These are phyloP conservation scores for Malania oleifera DNA, from an alignment of 164 flowering plant species.

Conservation along the genomic window DNA sequence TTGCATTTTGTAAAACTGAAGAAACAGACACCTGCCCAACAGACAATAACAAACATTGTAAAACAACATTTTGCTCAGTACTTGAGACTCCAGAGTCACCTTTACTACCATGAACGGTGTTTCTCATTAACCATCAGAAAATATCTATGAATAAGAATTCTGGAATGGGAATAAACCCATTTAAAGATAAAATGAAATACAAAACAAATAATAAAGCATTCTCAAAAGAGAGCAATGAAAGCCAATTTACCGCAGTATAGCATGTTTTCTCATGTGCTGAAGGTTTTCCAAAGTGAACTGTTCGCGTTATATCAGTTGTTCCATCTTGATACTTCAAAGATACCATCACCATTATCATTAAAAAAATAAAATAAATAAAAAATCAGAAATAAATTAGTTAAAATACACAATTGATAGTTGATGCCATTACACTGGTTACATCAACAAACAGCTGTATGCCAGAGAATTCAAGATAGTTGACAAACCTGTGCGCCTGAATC, in stretches of 20 bases:
- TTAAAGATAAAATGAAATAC: background rate
- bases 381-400: conserved; percentile 1
- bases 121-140: no score
- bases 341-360: conserved; percentile 7
- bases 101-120: no score
- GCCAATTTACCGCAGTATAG: conserved; percentile 81
- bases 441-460: background rate
- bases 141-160: no score
- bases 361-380: conserved; percentile 4
- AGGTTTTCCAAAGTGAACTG: conserved; percentile 95
- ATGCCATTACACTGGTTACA: conserved; percentile 2
- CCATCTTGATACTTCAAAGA: conserved; percentile 83
- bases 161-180: no score
- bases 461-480: conserved; percentile 9
- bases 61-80: no score
- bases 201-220: background rate
- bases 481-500: conserved; percentile 98
- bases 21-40: no score
- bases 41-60: no score
- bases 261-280: conserved; percentile 91
- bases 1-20: no score
- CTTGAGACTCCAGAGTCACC: no score
- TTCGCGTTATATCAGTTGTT: conserved; percentile 95
- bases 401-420: background rate
- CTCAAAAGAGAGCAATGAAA: background rate